phyloP scores from a whole-genome alignment of 2,329 filamentous ascomycete species.

The Claviceps purpurea region DNA sequence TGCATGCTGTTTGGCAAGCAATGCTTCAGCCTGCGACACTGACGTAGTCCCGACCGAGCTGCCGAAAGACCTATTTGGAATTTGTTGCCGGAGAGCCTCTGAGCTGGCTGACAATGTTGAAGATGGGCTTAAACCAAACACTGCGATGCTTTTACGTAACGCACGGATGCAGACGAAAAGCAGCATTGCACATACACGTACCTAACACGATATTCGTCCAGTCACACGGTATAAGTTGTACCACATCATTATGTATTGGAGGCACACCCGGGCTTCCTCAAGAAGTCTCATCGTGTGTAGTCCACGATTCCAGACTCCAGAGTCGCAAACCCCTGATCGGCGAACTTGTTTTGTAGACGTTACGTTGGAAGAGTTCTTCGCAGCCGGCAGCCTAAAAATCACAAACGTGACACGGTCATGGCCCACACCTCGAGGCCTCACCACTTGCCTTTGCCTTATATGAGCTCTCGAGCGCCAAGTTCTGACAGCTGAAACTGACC shows the following conservation, averaged over 20 bases:
- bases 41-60: background rate
- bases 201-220: background rate
- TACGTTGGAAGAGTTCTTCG: background rate
- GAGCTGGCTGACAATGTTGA: background rate
- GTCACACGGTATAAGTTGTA: too few species aligned
- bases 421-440: background rate
- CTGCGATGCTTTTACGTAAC: background rate
- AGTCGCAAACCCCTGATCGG: background rate
- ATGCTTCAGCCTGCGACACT: background rate
- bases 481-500: slow-evolving; percentile 2
- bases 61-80: background rate
- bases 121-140: background rate
- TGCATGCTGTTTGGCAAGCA: background rate
- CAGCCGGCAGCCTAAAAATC: background rate
- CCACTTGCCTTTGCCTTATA: background rate
- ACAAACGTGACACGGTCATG: background rate
- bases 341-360: background rate
- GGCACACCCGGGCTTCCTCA: too few species aligned
- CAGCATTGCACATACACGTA: background rate
- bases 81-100: background rate
- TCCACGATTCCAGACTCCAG: background rate
- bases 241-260: too few species aligned
- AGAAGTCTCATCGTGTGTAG: too few species aligned
- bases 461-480: background rate
- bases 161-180: background rate